Conservation (phyloP, 2,329 filamentous ascomycete genomes). For the Claviceps sp. region DNA sequence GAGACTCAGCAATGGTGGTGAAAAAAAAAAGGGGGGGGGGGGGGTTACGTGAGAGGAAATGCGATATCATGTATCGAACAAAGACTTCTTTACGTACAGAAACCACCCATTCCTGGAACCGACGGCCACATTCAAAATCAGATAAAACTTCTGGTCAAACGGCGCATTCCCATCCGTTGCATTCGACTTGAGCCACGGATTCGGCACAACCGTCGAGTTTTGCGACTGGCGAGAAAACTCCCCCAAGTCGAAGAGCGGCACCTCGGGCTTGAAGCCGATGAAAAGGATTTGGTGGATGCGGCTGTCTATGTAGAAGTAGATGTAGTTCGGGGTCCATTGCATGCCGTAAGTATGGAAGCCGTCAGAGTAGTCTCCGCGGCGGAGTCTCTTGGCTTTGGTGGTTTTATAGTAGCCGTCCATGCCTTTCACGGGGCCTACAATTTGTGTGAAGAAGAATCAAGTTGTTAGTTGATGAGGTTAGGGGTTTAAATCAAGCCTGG, state of each 20-base stretch:
- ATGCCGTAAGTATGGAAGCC: constrained; percentile 38
- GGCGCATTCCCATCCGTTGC: constrained; percentile 29
- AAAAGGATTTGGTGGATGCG: constrained; percentile 26
- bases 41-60: too few species aligned
- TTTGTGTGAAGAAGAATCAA: not conserved
- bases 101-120: constrained; percentile 36
- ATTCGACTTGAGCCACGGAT: constrained; percentile 29
- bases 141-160: constrained; percentile 37
- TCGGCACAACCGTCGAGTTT: constrained; percentile 26
- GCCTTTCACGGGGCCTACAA: constrained; percentile 11
- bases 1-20: not conserved
- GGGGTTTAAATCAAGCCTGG: too few species aligned
- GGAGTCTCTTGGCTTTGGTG: constrained; percentile 18
- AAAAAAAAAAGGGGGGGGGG: too few species aligned
- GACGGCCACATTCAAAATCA: constrained; percentile 38
- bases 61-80: too few species aligned
- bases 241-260: constrained; percentile 27
- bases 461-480: too few species aligned
- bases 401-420: constrained; percentile 22
- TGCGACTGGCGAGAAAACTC: constrained; percentile 25
- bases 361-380: constrained; percentile 25
- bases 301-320: constrained; percentile 39
- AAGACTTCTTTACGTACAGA: constrained; percentile 14
- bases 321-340: constrained; percentile 37
- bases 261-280: constrained; percentile 19